Percentiles rank a stretch among this genome's conserved stretches.
phyloP scores from a whole-genome alignment of 176 grass and related monocot species.

The Otatea glauca region DNA sequence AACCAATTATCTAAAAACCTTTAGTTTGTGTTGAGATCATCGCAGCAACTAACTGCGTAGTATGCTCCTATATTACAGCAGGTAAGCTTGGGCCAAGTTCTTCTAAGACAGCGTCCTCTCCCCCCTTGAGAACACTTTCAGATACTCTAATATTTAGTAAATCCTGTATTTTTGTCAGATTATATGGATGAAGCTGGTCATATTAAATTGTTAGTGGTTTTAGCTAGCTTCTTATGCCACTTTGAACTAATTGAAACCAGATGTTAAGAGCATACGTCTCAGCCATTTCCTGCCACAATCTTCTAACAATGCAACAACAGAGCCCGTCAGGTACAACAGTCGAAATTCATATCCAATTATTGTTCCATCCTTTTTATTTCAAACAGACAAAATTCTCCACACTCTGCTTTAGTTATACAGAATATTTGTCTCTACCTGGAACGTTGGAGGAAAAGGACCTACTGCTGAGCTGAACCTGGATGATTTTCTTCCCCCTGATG shows the following conservation, averaged over 20 bases:
- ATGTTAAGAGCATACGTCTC: slow-evolving; percentile 58
- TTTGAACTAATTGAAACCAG: slow-evolving; percentile 52
- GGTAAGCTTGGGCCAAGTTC: slow-evolving; percentile 48
- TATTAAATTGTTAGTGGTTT: background rate
- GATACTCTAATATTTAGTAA: slow-evolving; percentile 41
- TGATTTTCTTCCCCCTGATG: slow-evolving; percentile 74
- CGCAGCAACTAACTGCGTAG: slow-evolving; percentile 29
- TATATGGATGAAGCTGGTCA: background rate
- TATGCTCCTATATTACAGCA: slow-evolving; percentile 23
- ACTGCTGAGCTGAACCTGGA: slow-evolving; percentile 63
- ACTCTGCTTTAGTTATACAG: slow-evolving; percentile 46
- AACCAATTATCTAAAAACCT: slow-evolving; percentile 12
- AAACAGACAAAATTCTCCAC: background rate
- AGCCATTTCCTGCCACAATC: slow-evolving; percentile 56
- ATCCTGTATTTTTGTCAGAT: background rate
- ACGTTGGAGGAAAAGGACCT: slow-evolving; percentile 91
- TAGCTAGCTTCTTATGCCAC: slow-evolving; percentile 11
- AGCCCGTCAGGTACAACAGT: slow-evolving; percentile 63
- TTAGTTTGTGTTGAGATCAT: slow-evolving; percentile 17
- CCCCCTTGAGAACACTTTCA: slow-evolving; percentile 65
- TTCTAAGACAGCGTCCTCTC: slow-evolving; percentile 54
- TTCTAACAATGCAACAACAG: slow-evolving; percentile 56
- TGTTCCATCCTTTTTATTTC: background rate
- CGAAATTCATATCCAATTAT: background rate
- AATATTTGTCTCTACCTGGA: slow-evolving; percentile 95